These are phyloP conservation scores for Candida peoriensis DNA, from an alignment of 805 yeast genomes.

Conservation along the genomic window DNA sequence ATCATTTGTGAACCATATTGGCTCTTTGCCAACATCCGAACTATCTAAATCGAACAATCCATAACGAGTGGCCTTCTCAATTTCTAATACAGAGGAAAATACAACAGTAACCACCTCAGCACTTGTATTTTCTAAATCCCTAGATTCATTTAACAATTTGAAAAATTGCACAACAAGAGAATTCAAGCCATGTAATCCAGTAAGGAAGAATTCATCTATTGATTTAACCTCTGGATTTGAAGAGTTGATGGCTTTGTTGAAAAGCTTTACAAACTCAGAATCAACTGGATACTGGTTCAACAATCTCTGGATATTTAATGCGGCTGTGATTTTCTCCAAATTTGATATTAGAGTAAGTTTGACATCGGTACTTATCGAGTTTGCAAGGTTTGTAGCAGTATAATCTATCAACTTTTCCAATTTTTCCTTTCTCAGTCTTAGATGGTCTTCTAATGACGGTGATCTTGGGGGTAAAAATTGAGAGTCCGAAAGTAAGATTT, in stretches of 20 bases:
- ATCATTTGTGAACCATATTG: constrained; percentile 47
- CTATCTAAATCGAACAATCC: constrained; percentile 29
- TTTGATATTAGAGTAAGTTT: constrained; percentile 35
- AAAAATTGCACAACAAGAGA: constrained; percentile 22
- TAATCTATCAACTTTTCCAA: constrained; percentile 41
- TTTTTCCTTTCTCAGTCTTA: constrained; percentile 43
- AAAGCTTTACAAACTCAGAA: constrained; percentile 1
- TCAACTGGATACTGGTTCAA: constrained; percentile 5
- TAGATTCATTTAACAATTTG: constrained; percentile 9
- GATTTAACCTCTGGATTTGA: constrained; percentile 11
- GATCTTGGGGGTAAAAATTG: constrained; percentile 50
- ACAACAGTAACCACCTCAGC: constrained; percentile 23
- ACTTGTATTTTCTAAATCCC: constrained; percentile 16
- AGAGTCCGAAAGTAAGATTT: constrained; percentile 53
- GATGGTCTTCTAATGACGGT: constrained; percentile 46
- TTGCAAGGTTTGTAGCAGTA: constrained; percentile 39
- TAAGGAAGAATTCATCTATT: constrained; percentile 21
- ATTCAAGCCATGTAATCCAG: constrained; percentile 24
- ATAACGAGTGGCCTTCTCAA: constrained; percentile 35
- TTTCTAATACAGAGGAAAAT: constrained; percentile 29
- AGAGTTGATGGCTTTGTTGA: constrained; percentile 6
- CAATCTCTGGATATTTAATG: constrained; percentile 19
- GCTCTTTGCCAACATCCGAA: constrained; percentile 22
- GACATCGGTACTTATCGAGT: constrained; percentile 26
- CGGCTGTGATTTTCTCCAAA: constrained; percentile 44